Base-by-base conservation (phyloP, 805 yeast genomes). In the Pichia cephalocereana region DNA sequence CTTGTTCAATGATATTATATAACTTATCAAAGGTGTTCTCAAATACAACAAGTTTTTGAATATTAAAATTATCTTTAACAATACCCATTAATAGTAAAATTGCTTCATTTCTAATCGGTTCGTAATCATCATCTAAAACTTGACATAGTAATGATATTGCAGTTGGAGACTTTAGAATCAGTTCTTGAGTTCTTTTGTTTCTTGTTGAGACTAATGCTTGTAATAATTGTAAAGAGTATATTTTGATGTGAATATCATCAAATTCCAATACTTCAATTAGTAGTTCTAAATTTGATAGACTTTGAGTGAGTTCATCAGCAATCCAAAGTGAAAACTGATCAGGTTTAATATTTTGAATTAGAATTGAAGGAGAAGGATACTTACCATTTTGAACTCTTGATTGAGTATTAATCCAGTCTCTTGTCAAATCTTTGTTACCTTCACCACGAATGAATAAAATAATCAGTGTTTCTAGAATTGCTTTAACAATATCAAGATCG, bases 261-360 rank as follows among this genome's bases (percentile, higher is more conserved):
- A 55, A 53, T 15, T 69, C 68, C 43, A 66, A 51, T 47, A 72
- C 70, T 27, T 82, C 78, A 23, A 77, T 66, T 8, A 82, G 62
- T 26, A 75, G 59, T 18, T 74, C 69, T 17, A 75, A 60, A 14
- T 77, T 69, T 42, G 75, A 74, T 11, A 70, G 72, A 34, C 71
- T 67, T 66, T 86, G 90, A 1, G 90, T 84, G 57, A 93, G 70
- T 58, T 88, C 97, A 65, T 93, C 99, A 0, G 98, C 88, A 32
- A 93, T 86, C 96, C 97, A 90, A 48, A 90, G 67, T 0, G 96
- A 86, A 54, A 93, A 86, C 58, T 88, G 95, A 61, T 90, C 98
- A 12, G 80, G 77, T 6, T 70, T 66, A 4, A 73, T 63, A 51
- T 71, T 74, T 40, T 76, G 76, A 44, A 75, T 79, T 64, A 76